Conservation (phyloP, 768 basidiomycete genomes). For the Hygrophorus russula region DNA sequence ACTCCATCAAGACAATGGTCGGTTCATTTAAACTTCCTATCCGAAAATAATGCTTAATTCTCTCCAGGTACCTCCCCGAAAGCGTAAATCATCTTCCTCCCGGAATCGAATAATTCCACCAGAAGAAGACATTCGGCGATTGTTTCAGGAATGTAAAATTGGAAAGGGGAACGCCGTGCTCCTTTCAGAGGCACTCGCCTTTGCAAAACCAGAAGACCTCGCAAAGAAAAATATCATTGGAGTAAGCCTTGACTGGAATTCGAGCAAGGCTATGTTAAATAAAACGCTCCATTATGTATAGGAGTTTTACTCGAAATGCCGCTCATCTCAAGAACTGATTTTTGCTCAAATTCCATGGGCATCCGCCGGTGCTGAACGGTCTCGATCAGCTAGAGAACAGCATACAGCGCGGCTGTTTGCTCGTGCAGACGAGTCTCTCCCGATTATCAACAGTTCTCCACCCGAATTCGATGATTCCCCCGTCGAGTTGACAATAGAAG, state of each 20-base stretch:
- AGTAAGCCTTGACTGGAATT: constrained; percentile 26
- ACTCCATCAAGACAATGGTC: constrained; percentile 4
- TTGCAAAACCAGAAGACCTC: constrained; percentile 62
- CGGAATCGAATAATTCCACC: constrained; percentile 44
- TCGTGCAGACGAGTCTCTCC: neutral
- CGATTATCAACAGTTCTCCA: constrained; percentile 9
- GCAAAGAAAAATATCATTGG: constrained; percentile 53
- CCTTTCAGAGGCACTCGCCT: constrained; percentile 58
- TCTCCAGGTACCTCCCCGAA: constrained; percentile 17
- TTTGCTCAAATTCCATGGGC: constrained; percentile 90
- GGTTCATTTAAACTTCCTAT: neutral
- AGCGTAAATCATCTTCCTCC: constrained; percentile 25
- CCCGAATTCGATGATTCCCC: constrained; percentile 19
- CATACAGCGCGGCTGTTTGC: neutral
- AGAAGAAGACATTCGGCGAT: constrained; percentile 75
- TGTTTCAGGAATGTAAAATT: constrained; percentile 80
- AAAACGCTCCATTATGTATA: constrained; percentile 18
- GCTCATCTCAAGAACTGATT: constrained; percentile 74
- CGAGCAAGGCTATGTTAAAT: neutral
- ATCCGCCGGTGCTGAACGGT: constrained; percentile 66
- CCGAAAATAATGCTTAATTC: neutral
- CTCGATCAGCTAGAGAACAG: constrained; percentile 27
- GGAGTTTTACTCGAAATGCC: constrained; percentile 79
- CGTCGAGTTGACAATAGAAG: constrained; percentile 52
- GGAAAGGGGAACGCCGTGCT: constrained; percentile 73